Evolutionary conservation across 108 stramenopile species (phyloP), one percentile per base, ranked within the genome.

Genomic region (Discostella pseudostelligera): DNA sequence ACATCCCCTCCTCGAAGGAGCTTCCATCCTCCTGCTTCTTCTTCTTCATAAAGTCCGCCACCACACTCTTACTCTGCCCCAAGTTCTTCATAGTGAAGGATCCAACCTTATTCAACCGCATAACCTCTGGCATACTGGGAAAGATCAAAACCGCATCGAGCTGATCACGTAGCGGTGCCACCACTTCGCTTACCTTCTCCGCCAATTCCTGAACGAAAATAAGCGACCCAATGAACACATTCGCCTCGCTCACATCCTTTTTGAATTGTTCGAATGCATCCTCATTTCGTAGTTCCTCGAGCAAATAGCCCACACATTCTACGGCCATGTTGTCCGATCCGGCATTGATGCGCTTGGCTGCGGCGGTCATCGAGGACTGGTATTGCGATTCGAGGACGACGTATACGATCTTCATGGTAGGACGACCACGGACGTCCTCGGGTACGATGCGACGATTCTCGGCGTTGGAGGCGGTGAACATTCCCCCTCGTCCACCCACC

Each of bases 121-220:
- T 97, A 37, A 97, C 96, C 76, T 97, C 96, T 8, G 96, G 96
- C 96, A 97, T 97, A 72, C 89, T 91, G 28, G 96, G 96, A 85
- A 97, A 97, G 26, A 97, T 79, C 8, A 97, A 72, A 16, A 92
- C 90, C 21, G 96, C 96, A 69, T 96, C 95, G 21, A 97, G 82
- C 61, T 85, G 82, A 56, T 96, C 95, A 32, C 96, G 81, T 40
- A 86, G 61, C 19, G 96, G 95, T 59, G 76, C 37, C 17, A 97
- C 93, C 22, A 97, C 96, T 54, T 96, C 92, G 28, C 85, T 77
- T 39, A 97, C 96, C 76, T 95, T 94, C 67, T 97, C 97, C 17
- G 97, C 97, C 42, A 97, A 83, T 81, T 97, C 97, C 81, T 97
- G 97, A 26, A 97, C 95, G 69, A 97, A 97, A 66, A 97, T 97